A percentile compares a stretch with the other conserved stretches of the same genome.
Evolutionary conservation across 768 basidiomycete species (phyloP).

Genomic region (Postia placenta): DNA sequence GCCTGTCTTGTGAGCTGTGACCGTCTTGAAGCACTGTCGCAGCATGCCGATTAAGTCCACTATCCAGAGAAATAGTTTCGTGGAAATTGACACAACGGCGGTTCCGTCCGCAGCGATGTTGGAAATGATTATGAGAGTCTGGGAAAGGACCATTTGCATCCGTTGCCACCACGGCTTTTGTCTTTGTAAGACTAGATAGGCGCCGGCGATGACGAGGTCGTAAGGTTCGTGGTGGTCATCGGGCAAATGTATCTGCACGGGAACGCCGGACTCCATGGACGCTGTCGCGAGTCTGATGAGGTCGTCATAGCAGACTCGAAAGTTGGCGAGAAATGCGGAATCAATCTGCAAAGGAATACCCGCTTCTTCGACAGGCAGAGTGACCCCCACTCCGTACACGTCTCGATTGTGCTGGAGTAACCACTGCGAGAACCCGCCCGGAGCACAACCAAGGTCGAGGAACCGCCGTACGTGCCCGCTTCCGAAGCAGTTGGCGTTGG

Average conservation of each 20-base stretch:
- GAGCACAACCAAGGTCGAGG: constrained; percentile 14
- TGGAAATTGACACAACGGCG: constrained; percentile 5
- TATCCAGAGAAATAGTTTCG: constrained; percentile 9
- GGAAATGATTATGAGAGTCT: constrained; percentile 7
- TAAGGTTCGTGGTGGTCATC: not conserved
- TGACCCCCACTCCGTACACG: constrained; percentile 8
- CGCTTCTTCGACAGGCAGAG: constrained; percentile 5
- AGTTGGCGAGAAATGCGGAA: not conserved
- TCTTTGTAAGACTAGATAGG: constrained; percentile 4
- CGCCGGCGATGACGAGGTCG: constrained; percentile 14
- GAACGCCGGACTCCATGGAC: not conserved
- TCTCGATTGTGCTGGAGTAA: constrained; percentile 5
- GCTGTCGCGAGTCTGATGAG: constrained; percentile 3
- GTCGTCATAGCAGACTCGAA: constrained; percentile 4
- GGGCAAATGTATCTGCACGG: not conserved
- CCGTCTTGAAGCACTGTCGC: constrained; percentile 2
- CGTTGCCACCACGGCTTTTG: not conserved
- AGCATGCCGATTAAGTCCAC: constrained; percentile 9
- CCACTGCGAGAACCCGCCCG: constrained; percentile 13
- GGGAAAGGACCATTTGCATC: constrained; percentile 2
- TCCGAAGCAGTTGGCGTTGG: not conserved
- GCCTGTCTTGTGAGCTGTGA: constrained; percentile 2
- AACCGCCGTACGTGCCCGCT: constrained; percentile 3
- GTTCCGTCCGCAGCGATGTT: constrained; percentile 7
- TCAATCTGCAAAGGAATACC: not conserved